Evolutionary conservation across 2,329 filamentous ascomycete species (phyloP), one percentile per base, ranked within the genome.

Genomic region (Aspergillus candidus): DNA sequence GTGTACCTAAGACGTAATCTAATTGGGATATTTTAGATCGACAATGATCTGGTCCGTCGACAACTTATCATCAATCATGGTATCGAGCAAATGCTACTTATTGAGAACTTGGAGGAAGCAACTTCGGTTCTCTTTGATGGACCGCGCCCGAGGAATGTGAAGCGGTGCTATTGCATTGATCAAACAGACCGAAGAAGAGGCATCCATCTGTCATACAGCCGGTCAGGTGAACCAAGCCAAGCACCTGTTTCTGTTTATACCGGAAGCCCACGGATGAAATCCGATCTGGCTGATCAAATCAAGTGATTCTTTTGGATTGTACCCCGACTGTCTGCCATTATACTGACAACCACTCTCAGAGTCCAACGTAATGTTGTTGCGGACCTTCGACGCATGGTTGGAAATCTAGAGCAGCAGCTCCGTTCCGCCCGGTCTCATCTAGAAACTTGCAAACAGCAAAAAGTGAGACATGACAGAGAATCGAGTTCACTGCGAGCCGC

Each of bases 71-170:
- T 97, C 61, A 84, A 83, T 49, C 78, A 88, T 54, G 69, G 72
- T 6, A 88, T 96, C 41, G 93, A 98, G 49, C 90, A 96, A 63
- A 80, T 84, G 6, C 79, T 95, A 5, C 73, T 98, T 1, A 80
- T 96, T 42, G 73, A 82, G 43, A 73, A 83, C 27, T 74, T 86
- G 22, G 65, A 74, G 1, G 77, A 87, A 44, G 93, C 84, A 1
- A 74, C 83, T 35, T 69, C 74, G 4, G 77, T 86, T 36, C 86
- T 95, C 77, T 80, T 84, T 48, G 73, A 76, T 41, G 74, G 72
- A 15, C 69, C 69, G 33, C 72, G 71, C n/a, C 81, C 83, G 1
- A 74, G 68, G 11, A 91, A 95, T 51, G 86, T 91, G 10, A 78
- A 73, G 41, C 78, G 81, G 44, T 91, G 86, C 54, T 80, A 60